phyloP scores from a whole-genome alignment of 768 basidiomycete species.

The Naganishia onofrii region DNA sequence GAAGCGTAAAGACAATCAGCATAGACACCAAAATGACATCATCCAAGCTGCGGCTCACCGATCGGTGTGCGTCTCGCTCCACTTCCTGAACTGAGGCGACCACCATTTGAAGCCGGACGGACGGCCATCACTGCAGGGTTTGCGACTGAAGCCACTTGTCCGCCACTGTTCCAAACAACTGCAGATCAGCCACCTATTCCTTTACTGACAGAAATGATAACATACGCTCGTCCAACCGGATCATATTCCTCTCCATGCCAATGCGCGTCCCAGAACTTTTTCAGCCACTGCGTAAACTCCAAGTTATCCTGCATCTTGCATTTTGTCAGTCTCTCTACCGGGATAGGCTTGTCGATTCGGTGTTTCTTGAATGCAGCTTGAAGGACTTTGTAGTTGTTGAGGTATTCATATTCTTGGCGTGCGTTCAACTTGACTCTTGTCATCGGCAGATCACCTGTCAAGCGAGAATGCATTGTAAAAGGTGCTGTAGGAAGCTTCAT shows the following conservation, averaged over 20 bases:
- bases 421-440: slow-evolving; percentile 90
- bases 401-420: slow-evolving; percentile 87
- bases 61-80: slow-evolving; percentile 19
- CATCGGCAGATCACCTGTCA: slow-evolving; percentile 83
- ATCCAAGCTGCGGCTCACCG: not conserved
- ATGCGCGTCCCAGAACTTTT: slow-evolving; percentile 91
- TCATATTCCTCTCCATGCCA: slow-evolving; percentile 85
- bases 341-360: slow-evolving; percentile 97
- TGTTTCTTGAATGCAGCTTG: slow-evolving; percentile 88
- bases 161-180: not conserved
- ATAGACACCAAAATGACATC: not conserved
- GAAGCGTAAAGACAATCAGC: not conserved
- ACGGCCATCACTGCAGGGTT: slow-evolving; percentile 14
- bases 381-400: slow-evolving; percentile 92
- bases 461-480: not conserved
- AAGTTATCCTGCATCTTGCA: slow-evolving; percentile 99
- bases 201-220: slow-evolving; percentile 43
- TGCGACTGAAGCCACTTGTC: slow-evolving; percentile 20
- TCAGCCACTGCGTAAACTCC: slow-evolving; percentile 96
- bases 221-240: slow-evolving; percentile 73
- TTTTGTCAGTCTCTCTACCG: slow-evolving; percentile 87
- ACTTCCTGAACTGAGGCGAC: slow-evolving; percentile 1
- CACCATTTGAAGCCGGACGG: slow-evolving; percentile 17
- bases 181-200: not conserved
- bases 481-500: not conserved